Evolutionary conservation across 2,329 filamentous ascomycete species (phyloP), one percentile per base, ranked within the genome.

Genomic region (Exophiala sp.): DNA sequence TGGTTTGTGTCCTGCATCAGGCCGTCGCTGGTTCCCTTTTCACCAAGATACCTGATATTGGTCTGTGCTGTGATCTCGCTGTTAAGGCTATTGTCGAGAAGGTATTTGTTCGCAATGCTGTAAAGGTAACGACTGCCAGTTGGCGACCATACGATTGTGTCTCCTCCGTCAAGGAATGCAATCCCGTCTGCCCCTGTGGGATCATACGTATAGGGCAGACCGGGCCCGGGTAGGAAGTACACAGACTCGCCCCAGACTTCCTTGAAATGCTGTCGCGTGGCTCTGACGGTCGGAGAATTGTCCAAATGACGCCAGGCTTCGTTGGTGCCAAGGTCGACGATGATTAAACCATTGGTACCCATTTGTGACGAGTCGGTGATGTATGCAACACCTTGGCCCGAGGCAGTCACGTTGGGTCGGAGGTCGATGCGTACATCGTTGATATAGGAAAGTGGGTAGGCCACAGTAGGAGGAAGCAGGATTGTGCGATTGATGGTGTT

Each of bases 341-440:
- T 66, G 46, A 80, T 67, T 48, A 80, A 72, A 3, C 72, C 78
- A 51, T 76, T 78, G 33, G 73, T 72, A 35, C 77, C 77, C 63
- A 78, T 74, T 39, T 64, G 62, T 39, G 69, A 74, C 34, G 72
- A 75, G 60, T 81, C 78, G 18, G 77, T 80, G 61, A 81, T 79
- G 63, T 81, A 81, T 0, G 76, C 77, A 9, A 79, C 62, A 14
- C 78, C 78, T 29, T 72, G 58, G 2, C 76, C 76, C 2, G 69
- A 69, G 5, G 50, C 38, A 12, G 58, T 36, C 9, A 65, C 56
- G 0, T 73, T 74, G 2, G 72, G 47, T 11, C 72, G 71, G 12
- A 79, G 68, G 58, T 81, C 78, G 65, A 81, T 76, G 46, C 78
- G 75, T 7, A 81, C 68, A 56, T 81, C 78, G 61, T 81, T 81